Evolutionary conservation across 2,329 filamentous ascomycete genomes (phyloP).

Genomic region (Fusarium xylarioides): DNA sequence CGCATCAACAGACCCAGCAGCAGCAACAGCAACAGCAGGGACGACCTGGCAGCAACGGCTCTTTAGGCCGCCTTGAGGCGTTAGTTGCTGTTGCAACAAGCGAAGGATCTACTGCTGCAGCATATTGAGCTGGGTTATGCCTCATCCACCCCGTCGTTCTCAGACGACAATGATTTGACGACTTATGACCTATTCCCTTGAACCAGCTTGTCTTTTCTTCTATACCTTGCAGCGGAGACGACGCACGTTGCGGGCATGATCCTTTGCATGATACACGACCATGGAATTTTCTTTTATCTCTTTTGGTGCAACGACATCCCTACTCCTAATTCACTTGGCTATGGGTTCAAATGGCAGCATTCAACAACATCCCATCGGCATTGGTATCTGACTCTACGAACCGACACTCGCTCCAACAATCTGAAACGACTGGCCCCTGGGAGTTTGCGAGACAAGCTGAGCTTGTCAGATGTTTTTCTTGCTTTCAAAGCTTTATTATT

Average conservation of each 20-base stretch:
- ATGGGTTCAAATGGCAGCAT: constrained; percentile 22
- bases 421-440: background rate
- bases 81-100: constrained; percentile 57
- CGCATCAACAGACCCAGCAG: constrained; percentile 40
- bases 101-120: constrained; percentile 54
- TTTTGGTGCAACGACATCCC: constrained; percentile 27
- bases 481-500: background rate
- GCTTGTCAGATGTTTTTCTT: constrained; percentile 27
- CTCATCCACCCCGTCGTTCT: background rate
- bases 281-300: constrained; percentile 7
- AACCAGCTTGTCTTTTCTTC: constrained; percentile 7
- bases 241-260: constrained; percentile 34
- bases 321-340: constrained; percentile 16
- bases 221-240: constrained; percentile 31
- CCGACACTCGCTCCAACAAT: constrained; percentile 6
- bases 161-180: constrained; percentile 38
- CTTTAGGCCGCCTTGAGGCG: constrained; percentile 53
- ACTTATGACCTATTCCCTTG: constrained; percentile 37
- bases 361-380: constrained; percentile 19
- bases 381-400: background rate
- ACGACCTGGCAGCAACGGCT: constrained; percentile 44
- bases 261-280: constrained; percentile 38
- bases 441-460: constrained; percentile 2
- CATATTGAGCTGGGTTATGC: constrained; percentile 44
- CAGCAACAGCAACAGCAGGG: constrained; percentile 45